These are phyloP conservation scores for Xylariaceae sp. DNA, from an alignment of 2,329 filamentous ascomycete species.

Conservation along the genomic window DNA sequence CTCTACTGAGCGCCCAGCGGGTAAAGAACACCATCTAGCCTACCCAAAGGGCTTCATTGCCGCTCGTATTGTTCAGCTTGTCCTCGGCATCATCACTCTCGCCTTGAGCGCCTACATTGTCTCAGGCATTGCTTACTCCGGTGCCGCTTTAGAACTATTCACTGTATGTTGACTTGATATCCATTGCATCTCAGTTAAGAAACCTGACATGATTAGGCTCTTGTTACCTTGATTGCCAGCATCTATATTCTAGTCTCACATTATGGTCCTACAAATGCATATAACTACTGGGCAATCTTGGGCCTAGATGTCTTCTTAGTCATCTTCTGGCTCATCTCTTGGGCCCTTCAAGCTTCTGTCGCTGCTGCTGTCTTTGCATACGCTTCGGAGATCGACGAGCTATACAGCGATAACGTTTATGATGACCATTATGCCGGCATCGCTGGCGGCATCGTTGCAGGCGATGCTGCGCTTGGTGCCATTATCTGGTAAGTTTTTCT, in stretches of 20 bases:
- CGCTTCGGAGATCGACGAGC: constrained; percentile 2
- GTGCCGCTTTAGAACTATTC: constrained; percentile 32
- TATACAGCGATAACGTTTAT: constrained; percentile 19
- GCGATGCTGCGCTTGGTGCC: constrained; percentile 38
- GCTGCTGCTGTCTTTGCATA: constrained; percentile 24
- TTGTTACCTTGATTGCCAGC: constrained; percentile 42
- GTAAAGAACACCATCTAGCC: constrained; percentile 43
- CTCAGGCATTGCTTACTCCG: constrained; percentile 24
- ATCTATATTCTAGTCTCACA: constrained; percentile 46
- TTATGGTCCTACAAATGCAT: constrained; percentile 36
- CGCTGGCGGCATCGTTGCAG: constrained; percentile 28
- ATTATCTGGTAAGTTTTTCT: constrained; percentile 39
- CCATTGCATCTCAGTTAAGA: not conserved
- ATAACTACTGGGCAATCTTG: constrained; percentile 53
- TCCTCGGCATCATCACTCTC: constrained; percentile 43
- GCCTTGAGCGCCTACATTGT: constrained; percentile 46
- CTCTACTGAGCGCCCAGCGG: constrained; percentile 30
- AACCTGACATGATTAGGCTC: constrained; percentile 27
- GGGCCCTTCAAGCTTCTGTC: constrained; percentile 39
- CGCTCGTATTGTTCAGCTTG: constrained; percentile 43
- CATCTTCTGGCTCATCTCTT: constrained; percentile 49
- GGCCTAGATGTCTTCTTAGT: constrained; percentile 48
- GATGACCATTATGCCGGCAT: constrained; percentile 23
- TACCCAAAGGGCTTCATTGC: constrained; percentile 43
- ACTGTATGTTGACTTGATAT: constrained; percentile 34